A percentile compares a stretch with the other conserved stretches of the same genome.
Conservation (phyloP, 129 eudicot species). For the Erigeron canadensis region DNA sequence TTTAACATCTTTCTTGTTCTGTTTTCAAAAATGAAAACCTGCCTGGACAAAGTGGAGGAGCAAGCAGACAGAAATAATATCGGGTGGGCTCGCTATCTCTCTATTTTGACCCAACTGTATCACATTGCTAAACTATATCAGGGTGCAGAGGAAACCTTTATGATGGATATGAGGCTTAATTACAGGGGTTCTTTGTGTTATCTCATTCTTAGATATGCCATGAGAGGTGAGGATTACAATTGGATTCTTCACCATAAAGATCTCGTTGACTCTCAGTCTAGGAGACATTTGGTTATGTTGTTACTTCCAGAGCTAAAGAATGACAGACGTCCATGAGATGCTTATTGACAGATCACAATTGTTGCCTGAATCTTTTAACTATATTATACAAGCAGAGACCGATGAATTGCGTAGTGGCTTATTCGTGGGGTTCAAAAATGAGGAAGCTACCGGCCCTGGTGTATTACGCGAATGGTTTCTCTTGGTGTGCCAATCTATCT, state of each 20-base stretch:
- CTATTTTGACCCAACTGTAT: constrained; percentile 50
- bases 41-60: neutral
- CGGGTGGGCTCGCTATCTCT: constrained; percentile 49
- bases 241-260: constrained; percentile 69
- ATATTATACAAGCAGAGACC: constrained; percentile 49
- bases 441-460: constrained; percentile 98
- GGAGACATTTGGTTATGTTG: constrained; percentile 81
- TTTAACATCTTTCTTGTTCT: neutral
- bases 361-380: constrained; percentile 71
- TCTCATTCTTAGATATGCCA: constrained; percentile 56
- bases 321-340: constrained; percentile 74
- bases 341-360: constrained; percentile 72
- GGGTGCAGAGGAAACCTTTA: constrained; percentile 54
- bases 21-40: neutral
- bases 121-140: constrained; percentile 47
- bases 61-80: neutral
- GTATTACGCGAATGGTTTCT: constrained; percentile 93
- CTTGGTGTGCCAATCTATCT: constrained; percentile 83
- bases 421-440: constrained; percentile 76
- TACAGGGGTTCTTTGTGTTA: constrained; percentile 46
- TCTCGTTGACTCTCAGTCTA: constrained; percentile 58
- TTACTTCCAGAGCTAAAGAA: constrained; percentile 72
- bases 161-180: constrained; percentile 45
- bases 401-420: constrained; percentile 54
- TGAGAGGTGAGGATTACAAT: constrained; percentile 49